Evolutionary conservation across 345 rosid species (phyloP).

Genomic region (Eucalyptus melliodora): DNA sequence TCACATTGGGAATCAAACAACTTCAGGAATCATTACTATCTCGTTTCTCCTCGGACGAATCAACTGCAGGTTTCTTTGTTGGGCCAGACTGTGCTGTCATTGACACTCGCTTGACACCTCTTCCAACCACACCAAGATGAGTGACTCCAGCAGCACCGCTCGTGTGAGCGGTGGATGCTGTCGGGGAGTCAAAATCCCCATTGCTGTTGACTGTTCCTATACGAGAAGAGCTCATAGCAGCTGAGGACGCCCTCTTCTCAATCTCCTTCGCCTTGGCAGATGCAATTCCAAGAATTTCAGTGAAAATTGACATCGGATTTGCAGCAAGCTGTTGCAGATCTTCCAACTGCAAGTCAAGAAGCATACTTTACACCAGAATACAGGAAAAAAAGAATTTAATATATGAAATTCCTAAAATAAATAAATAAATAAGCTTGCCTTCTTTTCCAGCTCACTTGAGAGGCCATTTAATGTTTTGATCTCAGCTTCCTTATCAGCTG

Average conservation of each 20-base stretch:
- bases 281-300: constrained; percentile 63
- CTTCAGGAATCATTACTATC: constrained; percentile 25
- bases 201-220: constrained; percentile 29
- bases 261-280: constrained; percentile 30
- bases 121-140: constrained; percentile 81
- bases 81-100: constrained; percentile 41
- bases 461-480: constrained; percentile 55
- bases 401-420: not conserved
- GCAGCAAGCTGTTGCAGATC: constrained; percentile 64
- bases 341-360: constrained; percentile 55
- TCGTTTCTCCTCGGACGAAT: constrained; percentile 29
- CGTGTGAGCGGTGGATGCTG: constrained; percentile 71
- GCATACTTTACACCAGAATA: not conserved
- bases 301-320: constrained; percentile 59
- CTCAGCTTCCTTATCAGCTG: constrained; percentile 65
- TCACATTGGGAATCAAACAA: not conserved
- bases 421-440: constrained; percentile 25
- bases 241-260: constrained; percentile 23
- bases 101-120: constrained; percentile 86
- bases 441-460: constrained; percentile 76
- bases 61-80: constrained; percentile 42
- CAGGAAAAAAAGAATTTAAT: not conserved
- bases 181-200: constrained; percentile 50
- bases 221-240: constrained; percentile 43
- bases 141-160: constrained; percentile 56